Conservation (phyloP, 305 asterid species). For the Fraxinus dipetala region DNA sequence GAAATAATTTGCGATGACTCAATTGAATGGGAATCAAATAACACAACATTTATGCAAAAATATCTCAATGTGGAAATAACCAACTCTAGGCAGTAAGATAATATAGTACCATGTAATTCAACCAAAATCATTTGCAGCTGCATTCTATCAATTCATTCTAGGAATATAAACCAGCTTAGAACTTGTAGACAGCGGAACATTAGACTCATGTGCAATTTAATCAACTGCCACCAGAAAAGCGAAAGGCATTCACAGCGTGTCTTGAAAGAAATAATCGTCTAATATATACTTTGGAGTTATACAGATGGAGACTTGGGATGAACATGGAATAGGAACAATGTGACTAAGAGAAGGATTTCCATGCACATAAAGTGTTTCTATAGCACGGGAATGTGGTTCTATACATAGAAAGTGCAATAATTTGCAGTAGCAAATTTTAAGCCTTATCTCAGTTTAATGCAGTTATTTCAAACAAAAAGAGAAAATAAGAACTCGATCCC, state of each 20-base stretch:
- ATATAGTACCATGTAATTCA: background rate
- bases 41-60: constrained; percentile 12
- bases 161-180: background rate
- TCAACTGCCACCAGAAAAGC: constrained; percentile 5
- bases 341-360: background rate
- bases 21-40: background rate
- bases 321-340: background rate
- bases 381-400: background rate
- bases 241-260: background rate
- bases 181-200: background rate
- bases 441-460: background rate
- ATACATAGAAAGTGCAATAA: constrained; percentile 1
- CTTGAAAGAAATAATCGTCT: constrained; percentile 6
- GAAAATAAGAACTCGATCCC: constrained; percentile 6
- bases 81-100: constrained; percentile 6
- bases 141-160: background rate
- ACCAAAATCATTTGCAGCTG: background rate
- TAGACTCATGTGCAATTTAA: constrained; percentile 2
- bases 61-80: background rate
- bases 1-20: background rate
- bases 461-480: background rate
- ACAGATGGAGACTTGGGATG: background rate
- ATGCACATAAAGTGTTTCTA: background rate
- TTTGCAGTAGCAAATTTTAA: background rate
- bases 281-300: background rate